Evolutionary conservation across 805 yeast genomes (phyloP).

Genomic region (Kluyveromyces lactis): DNA sequence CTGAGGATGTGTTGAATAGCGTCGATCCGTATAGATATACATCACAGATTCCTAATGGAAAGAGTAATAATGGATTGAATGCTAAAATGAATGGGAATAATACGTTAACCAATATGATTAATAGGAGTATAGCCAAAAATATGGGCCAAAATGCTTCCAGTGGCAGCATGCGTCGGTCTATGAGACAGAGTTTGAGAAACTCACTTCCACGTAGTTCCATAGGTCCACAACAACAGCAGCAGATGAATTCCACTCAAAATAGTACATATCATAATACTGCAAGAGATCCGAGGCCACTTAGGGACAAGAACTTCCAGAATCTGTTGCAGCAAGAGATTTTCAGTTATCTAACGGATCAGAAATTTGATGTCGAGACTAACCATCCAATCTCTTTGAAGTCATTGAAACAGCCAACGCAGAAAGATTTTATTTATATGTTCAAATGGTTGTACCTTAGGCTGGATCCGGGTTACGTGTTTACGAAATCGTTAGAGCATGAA

Average conservation of each 20-base stretch:
- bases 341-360: conserved; percentile 52
- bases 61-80: conserved; percentile 17
- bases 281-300: conserved; percentile 66
- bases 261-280: conserved; percentile 3
- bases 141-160: conserved; percentile 2
- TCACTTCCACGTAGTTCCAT: conserved; percentile 15
- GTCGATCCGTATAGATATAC: conserved; percentile 19
- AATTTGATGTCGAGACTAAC: conserved; percentile 68
- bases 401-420: conserved; percentile 73
- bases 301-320: conserved; percentile 62
- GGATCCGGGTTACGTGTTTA: conserved; percentile 72
- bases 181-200: conserved; percentile 10
- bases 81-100: conserved; percentile 9
- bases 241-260: background rate
- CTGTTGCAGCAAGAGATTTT: conserved; percentile 59
- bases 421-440: conserved; percentile 70
- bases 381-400: conserved; percentile 60
- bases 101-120: conserved; percentile 21
- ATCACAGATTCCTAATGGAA: conserved; percentile 18
- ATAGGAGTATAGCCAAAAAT: conserved; percentile 18
- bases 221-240: conserved; percentile 2
- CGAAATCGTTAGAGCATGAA: conserved; percentile 64
- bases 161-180: conserved; percentile 1
- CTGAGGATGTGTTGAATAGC: conserved; percentile 11
- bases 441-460: conserved; percentile 69